Conservation (phyloP, 805 yeast genomes). For the Hanseniaspora occidentalis region DNA sequence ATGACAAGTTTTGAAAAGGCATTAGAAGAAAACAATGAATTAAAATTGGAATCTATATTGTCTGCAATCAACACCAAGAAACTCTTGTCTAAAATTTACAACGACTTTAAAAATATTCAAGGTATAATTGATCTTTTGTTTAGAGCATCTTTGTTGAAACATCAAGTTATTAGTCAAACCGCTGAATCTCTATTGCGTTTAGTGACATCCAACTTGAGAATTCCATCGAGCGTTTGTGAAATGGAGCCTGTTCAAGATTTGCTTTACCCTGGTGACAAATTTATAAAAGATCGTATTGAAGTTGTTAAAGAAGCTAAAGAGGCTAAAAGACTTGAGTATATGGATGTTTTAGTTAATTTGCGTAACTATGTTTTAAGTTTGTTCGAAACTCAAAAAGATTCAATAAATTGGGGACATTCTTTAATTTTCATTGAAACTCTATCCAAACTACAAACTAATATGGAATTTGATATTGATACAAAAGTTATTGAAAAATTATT, state of each 20-base stretch:
- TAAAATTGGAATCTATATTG: slow-evolving; percentile 52
- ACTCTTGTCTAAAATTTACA: slow-evolving; percentile 43
- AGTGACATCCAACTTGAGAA: slow-evolving; percentile 28
- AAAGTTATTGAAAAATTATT: slow-evolving; percentile 33
- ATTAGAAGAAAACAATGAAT: slow-evolving; percentile 35
- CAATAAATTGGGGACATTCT: slow-evolving; percentile 43
- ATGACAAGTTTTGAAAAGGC: slow-evolving; percentile 39
- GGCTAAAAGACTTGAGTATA: slow-evolving; percentile 34
- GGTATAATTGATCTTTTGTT: slow-evolving; percentile 37
- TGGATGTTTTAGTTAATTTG: slow-evolving; percentile 29
- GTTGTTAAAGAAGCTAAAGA: slow-evolving; percentile 54
- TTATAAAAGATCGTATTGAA: slow-evolving; percentile 43
- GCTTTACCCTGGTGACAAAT: slow-evolving; percentile 53
- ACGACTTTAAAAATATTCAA: slow-evolving; percentile 41
- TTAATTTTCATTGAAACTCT: slow-evolving; percentile 37
- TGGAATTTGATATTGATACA: slow-evolving; percentile 33
- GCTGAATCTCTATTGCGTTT: slow-evolving; percentile 37
- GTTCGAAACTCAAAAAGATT: slow-evolving; percentile 8
- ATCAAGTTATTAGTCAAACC: slow-evolving; percentile 32
- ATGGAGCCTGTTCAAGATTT: slow-evolving; percentile 23
- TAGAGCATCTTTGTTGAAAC: slow-evolving; percentile 39
- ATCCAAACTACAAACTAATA: slow-evolving; percentile 38
- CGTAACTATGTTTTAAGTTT: slow-evolving; percentile 26
- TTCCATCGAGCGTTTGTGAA: slow-evolving; percentile 46
- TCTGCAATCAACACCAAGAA: slow-evolving; percentile 43